Evolutionary conservation across 768 basidiomycete genomes (phyloP), one percentile per base, ranked within the genome.

Genomic region (Trametes maxima): DNA sequence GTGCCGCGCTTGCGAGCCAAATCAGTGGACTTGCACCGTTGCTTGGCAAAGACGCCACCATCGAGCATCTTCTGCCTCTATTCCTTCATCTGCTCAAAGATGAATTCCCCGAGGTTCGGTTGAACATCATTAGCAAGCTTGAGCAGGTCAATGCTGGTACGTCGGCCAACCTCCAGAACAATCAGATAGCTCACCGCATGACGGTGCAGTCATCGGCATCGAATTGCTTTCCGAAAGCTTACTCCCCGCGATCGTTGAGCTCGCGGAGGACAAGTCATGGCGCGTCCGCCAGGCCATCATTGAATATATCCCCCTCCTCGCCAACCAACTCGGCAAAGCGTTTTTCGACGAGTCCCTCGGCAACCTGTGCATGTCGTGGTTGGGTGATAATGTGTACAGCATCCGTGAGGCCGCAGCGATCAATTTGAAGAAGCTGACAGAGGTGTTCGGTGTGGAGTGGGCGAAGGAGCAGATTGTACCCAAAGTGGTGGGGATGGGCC

Each of bases 231-330:
- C 94, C 1, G 94, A 95, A 67, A 95, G 93, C 66, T 88, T 99
- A 39, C 85, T 99, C 33, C 97, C 97, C 10, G 97, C 97, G 39
- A 98, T 99, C 66, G 92, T 98, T 64, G 93, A 98, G 72, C 82
- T 99, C 36, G 97, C 97, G 8, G 96, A 98, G 75, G 97, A 99
- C 80, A 99, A 98, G 74, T 97, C 97, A 62, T 99, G 97, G 97
- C 90, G 97, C 28, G 96, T 99, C 19, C 90, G 97, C 67, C 97
- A 99, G 76, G 97, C 97, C 8, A 98, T 99, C 78, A 99, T 99
- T 76, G 97, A 98, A 76, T 98, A 99, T 78, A 92, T 99, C 68
- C 97, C 97, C n/a, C 85, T 98, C 21, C 89, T 99, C 47, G 95
- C 97, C 44, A 95, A 90, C n/a, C 97, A 99, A 73, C 84, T 99